Base-by-base conservation (phyloP, 2,329 filamentous ascomycete species). In the Fusarium floridanum region DNA sequence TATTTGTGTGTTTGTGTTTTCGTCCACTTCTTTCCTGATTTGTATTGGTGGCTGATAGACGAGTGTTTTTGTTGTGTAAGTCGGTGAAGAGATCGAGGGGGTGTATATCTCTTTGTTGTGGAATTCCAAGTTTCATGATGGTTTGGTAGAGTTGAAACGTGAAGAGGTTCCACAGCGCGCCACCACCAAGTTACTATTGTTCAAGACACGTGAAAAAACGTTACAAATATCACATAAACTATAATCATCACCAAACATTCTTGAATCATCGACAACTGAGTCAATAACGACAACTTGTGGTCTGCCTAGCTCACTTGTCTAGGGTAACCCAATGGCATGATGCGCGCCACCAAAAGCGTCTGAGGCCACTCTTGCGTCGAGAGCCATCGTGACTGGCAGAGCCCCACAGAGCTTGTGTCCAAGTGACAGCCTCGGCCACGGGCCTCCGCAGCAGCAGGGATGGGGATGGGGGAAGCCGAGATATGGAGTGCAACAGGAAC, bases 381-480 rank as follows among this genome's bases (percentile, higher is more conserved):
- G 53, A 67, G 71, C 62, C 64, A 66, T 62, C 34, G 63, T 66
- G 63, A 65, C 62, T 64, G 5, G 34, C 5, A 36, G 16, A 7
- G 64, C 72, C 72, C 73, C 72, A 75, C 72, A 64, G 56, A 73
- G 67, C 16, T 10, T 10, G 22, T 56, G 57, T 75, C 59, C 63
- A 71, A 75, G 70, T 71, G 72, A 73, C 68, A 71, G 73, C 72
- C 60, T 73, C 72, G 68, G 68, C 27, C 65, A 59, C 39, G 43
- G 55, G 17, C 22, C 41, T 72, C 50, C 37, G 57, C 41, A 50
- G 37, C 4, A 39, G 20, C 14, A 37, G 27, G 27, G 59, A 61
- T 17, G 17, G 59, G 59, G 67, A 41, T 27, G 60, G 24, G 14
- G 14, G 24, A 53, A 27, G 34, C 17, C 43, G 29, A 45, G 45